Evolutionary conservation across 345 rosid species (phyloP).

Genomic region (Zanthoxylum bungeanum): DNA sequence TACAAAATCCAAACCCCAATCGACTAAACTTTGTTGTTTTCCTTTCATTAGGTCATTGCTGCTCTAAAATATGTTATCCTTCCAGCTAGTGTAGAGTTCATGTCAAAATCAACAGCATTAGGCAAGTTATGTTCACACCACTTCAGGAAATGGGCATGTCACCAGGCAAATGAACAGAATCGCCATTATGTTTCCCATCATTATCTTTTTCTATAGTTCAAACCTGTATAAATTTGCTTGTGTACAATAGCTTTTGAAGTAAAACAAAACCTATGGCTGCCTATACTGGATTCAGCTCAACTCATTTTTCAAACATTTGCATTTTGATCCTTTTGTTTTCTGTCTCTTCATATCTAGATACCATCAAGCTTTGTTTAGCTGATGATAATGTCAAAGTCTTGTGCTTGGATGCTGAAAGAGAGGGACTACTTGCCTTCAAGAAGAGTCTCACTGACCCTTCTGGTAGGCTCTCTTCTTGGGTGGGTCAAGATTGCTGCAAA

Average conservation of each 20-base stretch:
- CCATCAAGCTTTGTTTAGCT: not conserved
- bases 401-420: conserved; percentile 22
- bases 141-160: not conserved
- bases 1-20: not conserved
- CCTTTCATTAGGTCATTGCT: not conserved
- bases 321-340: not conserved
- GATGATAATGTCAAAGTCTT: not conserved
- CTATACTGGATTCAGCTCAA: not conserved
- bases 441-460: conserved; percentile 27
- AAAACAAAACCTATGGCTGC: conserved; percentile 1
- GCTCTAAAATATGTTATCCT: not conserved
- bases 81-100: not conserved
- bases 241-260: not conserved
- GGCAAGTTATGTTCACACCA: not conserved
- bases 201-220: not conserved
- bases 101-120: not conserved
- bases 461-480: conserved; percentile 31
- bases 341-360: not conserved
- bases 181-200: not conserved
- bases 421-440: conserved; percentile 28
- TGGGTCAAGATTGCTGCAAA: conserved; percentile 19
- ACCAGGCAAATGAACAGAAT: not conserved
- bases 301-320: not conserved
- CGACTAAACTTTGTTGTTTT: not conserved
- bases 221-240: not conserved